Base-by-base conservation (phyloP, 768 basidiomycete species). In the Naganishia randhawae region DNA sequence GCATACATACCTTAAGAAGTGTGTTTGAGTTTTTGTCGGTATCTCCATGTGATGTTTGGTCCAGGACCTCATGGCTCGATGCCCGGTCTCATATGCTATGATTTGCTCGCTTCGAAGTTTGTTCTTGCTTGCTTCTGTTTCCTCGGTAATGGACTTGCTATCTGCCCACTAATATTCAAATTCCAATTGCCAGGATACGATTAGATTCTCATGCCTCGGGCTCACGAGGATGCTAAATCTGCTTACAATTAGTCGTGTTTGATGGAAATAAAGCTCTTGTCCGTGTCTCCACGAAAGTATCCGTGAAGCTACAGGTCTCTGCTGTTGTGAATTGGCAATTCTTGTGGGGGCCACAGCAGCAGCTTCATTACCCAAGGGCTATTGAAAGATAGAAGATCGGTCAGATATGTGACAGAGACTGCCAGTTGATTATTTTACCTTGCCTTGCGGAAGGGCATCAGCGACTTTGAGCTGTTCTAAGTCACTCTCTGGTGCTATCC, bases 211-310 rank as follows among this genome's bases (percentile, higher is more conserved):
- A 16, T 1, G 16, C 31, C 14, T 17, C 10, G 9, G 7, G 10
- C 31, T 7, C 17, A 54, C 27, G 19, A 8, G 25, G 29, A 39
- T 13, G n/a, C 14, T 17, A 29, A 2, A 33, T 13, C 17, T 2
- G 45, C 65, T n/a, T 50, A 67, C 66, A 19, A 45, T 48, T 1
- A 67, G 53, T 17, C 66, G n/a, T 7, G 66, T 29, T 33, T 32
- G 25, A 41, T 67, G 66, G 41, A 67, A 67, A 27, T 67, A 67
- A 10, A 17, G 41, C 16, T 67, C 66, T 41, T 50, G 41, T 13
- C 32, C 22, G 0, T 48, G 6, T 48, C 66, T 39, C 66, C 66
- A 67, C 19, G 39, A 17, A 11, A 35, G n/a, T 19, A 61, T 61
- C 17, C 33, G 25, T n/a, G 42, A 19, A 14, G 31, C 51, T 27